Evolutionary conservation across 1,284 basidiomycete genomes (phyloP).

Genomic region (Apiotrichum domesticum): DNA sequence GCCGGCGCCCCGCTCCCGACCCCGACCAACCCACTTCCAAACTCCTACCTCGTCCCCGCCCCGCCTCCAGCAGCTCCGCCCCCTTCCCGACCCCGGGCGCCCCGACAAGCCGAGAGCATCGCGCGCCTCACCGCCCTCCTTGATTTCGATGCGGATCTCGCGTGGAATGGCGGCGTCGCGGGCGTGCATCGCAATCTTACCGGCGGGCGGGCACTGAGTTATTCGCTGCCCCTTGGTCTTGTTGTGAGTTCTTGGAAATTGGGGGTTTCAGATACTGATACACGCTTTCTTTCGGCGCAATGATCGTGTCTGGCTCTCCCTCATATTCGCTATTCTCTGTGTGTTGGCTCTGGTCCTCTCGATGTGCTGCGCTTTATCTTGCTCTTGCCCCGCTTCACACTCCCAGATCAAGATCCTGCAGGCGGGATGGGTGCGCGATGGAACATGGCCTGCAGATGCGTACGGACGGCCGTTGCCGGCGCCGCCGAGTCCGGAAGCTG

Average conservation of each 20-base stretch:
- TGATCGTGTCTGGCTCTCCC: no score
- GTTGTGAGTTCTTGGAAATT: conserved; percentile 29
- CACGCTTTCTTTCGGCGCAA: no score
- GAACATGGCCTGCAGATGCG: conserved; percentile 43
- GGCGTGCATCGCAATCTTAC: conserved; percentile 29
- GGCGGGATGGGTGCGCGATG: conserved; percentile 43
- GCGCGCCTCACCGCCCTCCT: conserved; percentile 34
- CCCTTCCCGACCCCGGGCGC: no score
- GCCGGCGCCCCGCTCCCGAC: conserved; percentile 25
- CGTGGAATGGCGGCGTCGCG: conserved; percentile 38
- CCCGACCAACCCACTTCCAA: conserved; percentile 2
- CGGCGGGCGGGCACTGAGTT: conserved; percentile 29
- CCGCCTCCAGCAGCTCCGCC: conserved; percentile 4
- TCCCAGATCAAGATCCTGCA: conserved; percentile 39
- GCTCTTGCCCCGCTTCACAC: no score
- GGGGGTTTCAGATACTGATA: not conserved
- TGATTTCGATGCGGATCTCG: conserved; percentile 26
- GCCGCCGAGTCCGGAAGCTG: conserved; percentile 9
- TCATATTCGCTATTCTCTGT: no score
- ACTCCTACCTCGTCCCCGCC: not conserved
- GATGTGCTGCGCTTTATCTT: no score
- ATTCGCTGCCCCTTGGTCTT: conserved; percentile 33
- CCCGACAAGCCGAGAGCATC: conserved; percentile 7
- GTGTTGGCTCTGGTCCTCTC: no score
- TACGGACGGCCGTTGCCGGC: conserved; percentile 18